Conservation (phyloP, 2,329 filamentous ascomycete genomes). For the Alternaria incomplexa region DNA sequence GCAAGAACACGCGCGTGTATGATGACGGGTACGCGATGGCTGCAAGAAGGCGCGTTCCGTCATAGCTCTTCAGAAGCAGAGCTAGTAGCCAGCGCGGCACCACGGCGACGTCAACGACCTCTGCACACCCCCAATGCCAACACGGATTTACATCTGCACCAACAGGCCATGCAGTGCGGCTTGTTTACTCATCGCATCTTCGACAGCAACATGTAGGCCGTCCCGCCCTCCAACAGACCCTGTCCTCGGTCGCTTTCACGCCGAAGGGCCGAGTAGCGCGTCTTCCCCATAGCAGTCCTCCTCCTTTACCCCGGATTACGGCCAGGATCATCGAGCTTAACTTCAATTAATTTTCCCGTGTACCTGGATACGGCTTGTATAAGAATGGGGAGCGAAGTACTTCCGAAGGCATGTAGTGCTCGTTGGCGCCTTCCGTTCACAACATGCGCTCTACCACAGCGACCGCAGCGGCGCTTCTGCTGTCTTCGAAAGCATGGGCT, state of each 20-base stretch:
- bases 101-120: neutral
- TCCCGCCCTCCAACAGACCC: neutral
- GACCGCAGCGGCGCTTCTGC: slow-evolving; percentile 12
- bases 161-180: neutral
- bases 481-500: slow-evolving; percentile 18
- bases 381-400: slow-evolving; percentile 11
- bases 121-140: neutral
- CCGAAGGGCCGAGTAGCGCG: slow-evolving; percentile 21
- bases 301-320: slow-evolving; percentile 23
- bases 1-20: too few relatives aligned
- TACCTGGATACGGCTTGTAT: slow-evolving; percentile 10
- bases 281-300: slow-evolving; percentile 12
- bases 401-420: neutral
- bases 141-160: neutral
- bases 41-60: neutral
- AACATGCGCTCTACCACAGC: slow-evolving; percentile 20
- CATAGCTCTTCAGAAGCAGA: neutral
- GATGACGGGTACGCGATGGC: too few relatives aligned
- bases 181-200: neutral
- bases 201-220: neutral
- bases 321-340: slow-evolving; percentile 11
- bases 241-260: slow-evolving; percentile 20
- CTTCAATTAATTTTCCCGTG: slow-evolving; percentile 27
- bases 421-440: neutral
- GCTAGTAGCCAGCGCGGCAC: neutral